A percentile compares a stretch with the other conserved stretches of the same genome.
phyloP scores from a whole-genome alignment of 2,329 filamentous ascomycete genomes.

The Chlorencoelia australis region DNA sequence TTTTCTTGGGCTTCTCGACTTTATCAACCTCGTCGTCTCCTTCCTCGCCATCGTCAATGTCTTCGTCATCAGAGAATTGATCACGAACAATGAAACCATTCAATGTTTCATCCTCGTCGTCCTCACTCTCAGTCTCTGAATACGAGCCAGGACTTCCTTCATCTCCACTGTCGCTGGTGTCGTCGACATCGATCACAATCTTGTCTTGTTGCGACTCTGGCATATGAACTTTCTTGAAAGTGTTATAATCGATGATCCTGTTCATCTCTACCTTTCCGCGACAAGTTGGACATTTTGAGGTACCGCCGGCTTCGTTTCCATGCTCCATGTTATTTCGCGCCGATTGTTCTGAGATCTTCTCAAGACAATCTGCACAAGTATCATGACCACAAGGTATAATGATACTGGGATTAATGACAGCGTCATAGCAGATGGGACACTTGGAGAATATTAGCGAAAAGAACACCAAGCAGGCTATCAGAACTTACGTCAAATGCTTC shows the following conservation, averaged over 20 bases:
- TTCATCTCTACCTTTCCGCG: constrained; percentile 55
- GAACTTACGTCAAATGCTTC: constrained; percentile 37
- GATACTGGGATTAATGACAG: constrained; percentile 62
- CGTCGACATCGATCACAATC: constrained; percentile 14
- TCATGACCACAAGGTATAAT: constrained; percentile 78
- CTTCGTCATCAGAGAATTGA: constrained; percentile 25
- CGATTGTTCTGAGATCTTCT: constrained; percentile 53
- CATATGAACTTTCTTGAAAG: constrained; percentile 66
- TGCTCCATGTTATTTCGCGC: constrained; percentile 43
- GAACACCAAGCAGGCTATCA: too few relatives aligned
- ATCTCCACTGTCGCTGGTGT: constrained; percentile 25
- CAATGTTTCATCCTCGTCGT: constrained; percentile 33
- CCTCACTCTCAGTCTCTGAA: constrained; percentile 31
- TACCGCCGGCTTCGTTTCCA: constrained; percentile 41
- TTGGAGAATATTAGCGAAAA: constrained; percentile 28
- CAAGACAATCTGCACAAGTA: constrained; percentile 68
- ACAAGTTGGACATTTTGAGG: constrained; percentile 60
- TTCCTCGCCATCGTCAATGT: constrained; percentile 25
- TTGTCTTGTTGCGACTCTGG: constrained; percentile 33
- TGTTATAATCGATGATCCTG: constrained; percentile 62
- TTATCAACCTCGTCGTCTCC: constrained; percentile 24
- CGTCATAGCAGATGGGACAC: constrained; percentile 77
- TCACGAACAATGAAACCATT: constrained; percentile 46
- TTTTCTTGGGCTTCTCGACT: constrained; percentile 22
- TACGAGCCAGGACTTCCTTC: constrained; percentile 31